Conservation (phyloP, 768 basidiomycete species). For the Tricholoma flavovirens region DNA sequence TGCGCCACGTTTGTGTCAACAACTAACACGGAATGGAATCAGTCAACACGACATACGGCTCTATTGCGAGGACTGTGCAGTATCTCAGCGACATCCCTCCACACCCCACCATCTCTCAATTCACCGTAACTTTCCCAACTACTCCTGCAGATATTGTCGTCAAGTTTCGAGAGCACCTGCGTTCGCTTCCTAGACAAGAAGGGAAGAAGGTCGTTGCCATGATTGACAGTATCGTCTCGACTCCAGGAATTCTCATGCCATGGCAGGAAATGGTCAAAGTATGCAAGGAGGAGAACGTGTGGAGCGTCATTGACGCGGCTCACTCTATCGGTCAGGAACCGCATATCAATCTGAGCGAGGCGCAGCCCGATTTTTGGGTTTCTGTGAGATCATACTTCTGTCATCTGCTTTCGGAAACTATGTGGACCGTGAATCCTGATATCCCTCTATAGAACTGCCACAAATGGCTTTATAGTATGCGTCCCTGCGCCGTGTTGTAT, state of each 20-base stretch:
- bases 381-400: conserved; percentile 47
- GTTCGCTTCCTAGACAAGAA: background rate
- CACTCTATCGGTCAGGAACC: conserved; percentile 73
- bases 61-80: conserved; percentile 45
- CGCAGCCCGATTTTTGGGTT: conserved; percentile 68
- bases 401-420: background rate
- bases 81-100: conserved; percentile 52
- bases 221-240: conserved; percentile 56
- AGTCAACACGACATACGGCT: conserved; percentile 35
- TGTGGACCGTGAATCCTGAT: background rate
- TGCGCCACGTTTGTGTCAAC: background rate
- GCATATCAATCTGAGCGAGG: conserved; percentile 48
- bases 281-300: conserved; percentile 57
- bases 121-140: conserved; percentile 52
- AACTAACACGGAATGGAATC: background rate
- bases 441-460: conserved; percentile 49
- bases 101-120: conserved; percentile 41
- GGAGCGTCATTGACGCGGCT: conserved; percentile 68
- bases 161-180: conserved; percentile 28
- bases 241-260: conserved; percentile 58
- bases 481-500: conserved; percentile 50
- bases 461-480: conserved; percentile 64
- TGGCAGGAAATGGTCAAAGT: conserved; percentile 66
- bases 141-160: conserved; percentile 34
- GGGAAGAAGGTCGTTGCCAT: conserved; percentile 38